Base-by-base conservation (phyloP, 2,329 filamentous ascomycete species). In the Neoascochyta sp. region DNA sequence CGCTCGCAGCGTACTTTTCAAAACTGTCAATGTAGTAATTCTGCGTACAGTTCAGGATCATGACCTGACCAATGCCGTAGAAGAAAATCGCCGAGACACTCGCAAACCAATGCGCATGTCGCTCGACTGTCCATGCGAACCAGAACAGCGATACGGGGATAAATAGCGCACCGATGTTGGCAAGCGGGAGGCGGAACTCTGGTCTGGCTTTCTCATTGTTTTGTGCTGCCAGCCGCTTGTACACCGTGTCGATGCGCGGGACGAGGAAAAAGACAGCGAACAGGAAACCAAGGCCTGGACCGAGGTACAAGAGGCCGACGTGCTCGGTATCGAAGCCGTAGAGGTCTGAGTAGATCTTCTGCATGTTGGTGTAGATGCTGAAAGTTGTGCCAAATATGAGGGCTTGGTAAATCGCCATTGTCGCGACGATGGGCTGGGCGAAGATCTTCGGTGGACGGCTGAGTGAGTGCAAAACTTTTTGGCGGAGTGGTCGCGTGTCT, bases 11-110 rank as follows among this genome's bases (percentile, higher is more conserved):
- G 37, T 70, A 72, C 46, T 64, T 63, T 35, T 72, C 69, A 33
- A 73, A 73, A 13, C 63, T 62, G 43, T 74, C 70, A 25, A 74
- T 73, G 45, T 73, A 74, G 48, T 74, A 74, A 29, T 75, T 76
- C 30, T 75, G 71, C 10, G 70, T 70, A 9, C 62, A 63, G 32
- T 74, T 75, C 31, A 75, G 53, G 16, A 74, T 72, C 42, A 71
- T 67, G 8, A 76, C 69, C 32, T 74, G 71, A 3, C 72, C 70
- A 11, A 74, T 61, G 9, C 70, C 71, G 40, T 72, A 73, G 49
- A 68, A 69, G 41, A 65, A 70, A 0, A 66, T 70, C 3, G 62
- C 52, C 0, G 60, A 46, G 18, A 70, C 64, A 4, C 63, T 56
- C 2, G 57, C 61, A 16, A 58, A 45, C 67, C 67, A 71, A 29